Evolutionary conservation across 2,329 filamentous ascomycete species (phyloP).

Genomic region (Phaeophleospora eucalypticola): DNA sequence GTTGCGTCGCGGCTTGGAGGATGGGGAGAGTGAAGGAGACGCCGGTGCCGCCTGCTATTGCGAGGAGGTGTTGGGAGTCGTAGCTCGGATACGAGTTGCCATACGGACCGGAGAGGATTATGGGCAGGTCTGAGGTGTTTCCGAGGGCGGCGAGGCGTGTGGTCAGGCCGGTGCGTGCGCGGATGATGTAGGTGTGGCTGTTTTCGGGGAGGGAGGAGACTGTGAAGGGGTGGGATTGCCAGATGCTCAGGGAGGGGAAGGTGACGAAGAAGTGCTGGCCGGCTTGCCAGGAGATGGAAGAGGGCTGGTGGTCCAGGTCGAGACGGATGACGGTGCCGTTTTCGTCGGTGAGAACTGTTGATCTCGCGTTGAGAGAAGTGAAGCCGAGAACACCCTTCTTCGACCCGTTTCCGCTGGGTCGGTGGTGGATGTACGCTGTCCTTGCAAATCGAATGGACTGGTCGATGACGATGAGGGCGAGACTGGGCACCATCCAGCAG

Average conservation of each 20-base stretch:
- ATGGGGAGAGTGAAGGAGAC: slow-evolving; percentile 54
- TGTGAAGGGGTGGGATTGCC: slow-evolving; percentile 71
- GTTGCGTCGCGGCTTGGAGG: slow-evolving; percentile 35
- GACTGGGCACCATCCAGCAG: slow-evolving; percentile 64
- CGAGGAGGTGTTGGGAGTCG: slow-evolving; percentile 23
- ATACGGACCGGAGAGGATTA: slow-evolving; percentile 62
- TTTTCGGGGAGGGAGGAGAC: slow-evolving; percentile 50
- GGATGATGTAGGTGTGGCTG: slow-evolving; percentile 36
- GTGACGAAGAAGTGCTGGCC: slow-evolving; percentile 70
- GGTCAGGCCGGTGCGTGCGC: slow-evolving; percentile 52
- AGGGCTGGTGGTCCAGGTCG: slow-evolving; percentile 60
- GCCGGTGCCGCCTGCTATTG: slow-evolving; percentile 53
- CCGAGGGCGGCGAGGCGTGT: slow-evolving; percentile 49
- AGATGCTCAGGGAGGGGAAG: slow-evolving; percentile 61
- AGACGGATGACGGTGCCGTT: slow-evolving; percentile 61
- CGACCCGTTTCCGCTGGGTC: slow-evolving; percentile 3
- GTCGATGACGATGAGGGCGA: slow-evolving; percentile 64
- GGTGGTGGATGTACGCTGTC: slow-evolving; percentile 59
- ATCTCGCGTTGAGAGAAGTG: slow-evolving; percentile 48
- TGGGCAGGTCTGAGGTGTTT: slow-evolving; percentile 45
- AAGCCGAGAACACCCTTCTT: slow-evolving; percentile 53
- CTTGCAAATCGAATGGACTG: slow-evolving; percentile 56
- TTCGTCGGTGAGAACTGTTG: slow-evolving; percentile 56
- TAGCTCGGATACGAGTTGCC: slow-evolving; percentile 37
- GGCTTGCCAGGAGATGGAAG: slow-evolving; percentile 57